Percentiles rank a stretch among this genome's conserved stretches.
Evolutionary conservation across 768 basidiomycete species (phyloP).

Genomic region (Mycena crocata): DNA sequence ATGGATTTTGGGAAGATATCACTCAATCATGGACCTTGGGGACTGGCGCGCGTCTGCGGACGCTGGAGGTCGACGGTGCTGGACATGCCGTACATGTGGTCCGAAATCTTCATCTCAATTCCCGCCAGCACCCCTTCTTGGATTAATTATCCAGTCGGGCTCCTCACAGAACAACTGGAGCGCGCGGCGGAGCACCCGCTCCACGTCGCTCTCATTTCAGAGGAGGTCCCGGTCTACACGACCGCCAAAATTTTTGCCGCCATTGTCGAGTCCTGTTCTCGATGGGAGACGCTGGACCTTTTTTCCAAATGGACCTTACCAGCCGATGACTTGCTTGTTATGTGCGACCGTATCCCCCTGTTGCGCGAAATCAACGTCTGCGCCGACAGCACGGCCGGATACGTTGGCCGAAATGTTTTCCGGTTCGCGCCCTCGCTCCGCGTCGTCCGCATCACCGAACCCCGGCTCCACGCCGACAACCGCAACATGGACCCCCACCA

Average conservation of each 20-base stretch:
- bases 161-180: background rate
- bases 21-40: background rate
- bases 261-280: background rate
- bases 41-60: slow-evolving; percentile 10
- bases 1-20: background rate
- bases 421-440: background rate
- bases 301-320: slow-evolving; percentile 5
- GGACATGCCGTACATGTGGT: slow-evolving; percentile 7
- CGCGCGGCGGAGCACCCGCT: background rate
- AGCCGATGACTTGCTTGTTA: background rate
- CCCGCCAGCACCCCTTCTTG: background rate
- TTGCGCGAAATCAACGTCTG: slow-evolving; percentile 3
- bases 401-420: background rate
- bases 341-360: slow-evolving; percentile 2
- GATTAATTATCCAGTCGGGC: background rate
- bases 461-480: slow-evolving; percentile 13
- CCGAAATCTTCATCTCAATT: background rate
- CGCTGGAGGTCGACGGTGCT: slow-evolving; percentile 16
- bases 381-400: slow-evolving; percentile 1
- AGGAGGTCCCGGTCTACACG: background rate
- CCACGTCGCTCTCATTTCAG: background rate
- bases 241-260: slow-evolving; percentile 4
- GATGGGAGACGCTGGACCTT: slow-evolving; percentile 9
- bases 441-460: slow-evolving; percentile 7
- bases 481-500: background rate